Conservation (phyloP, 176 grass and related monocot genomes). For the Phyllostachys edulis region DNA sequence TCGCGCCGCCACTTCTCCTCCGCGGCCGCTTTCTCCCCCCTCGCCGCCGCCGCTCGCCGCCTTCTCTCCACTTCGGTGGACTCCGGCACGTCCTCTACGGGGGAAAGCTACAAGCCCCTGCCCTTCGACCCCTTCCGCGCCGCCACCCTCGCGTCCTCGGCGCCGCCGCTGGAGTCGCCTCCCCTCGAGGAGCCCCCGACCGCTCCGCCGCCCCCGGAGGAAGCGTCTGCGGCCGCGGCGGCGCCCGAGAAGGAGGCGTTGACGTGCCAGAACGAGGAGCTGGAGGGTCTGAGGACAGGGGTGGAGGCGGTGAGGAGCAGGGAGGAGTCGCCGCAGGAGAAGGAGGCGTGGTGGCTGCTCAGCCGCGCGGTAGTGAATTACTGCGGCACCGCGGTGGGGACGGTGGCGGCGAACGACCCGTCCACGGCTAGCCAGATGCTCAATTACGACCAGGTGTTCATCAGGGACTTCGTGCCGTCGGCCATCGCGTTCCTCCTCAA, state of each 20-base stretch:
- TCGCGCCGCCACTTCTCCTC: conserved; percentile 36
- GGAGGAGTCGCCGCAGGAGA: conserved; percentile 72
- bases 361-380: conserved; percentile 69
- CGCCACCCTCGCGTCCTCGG: conserved; percentile 35
- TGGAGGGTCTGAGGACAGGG: conserved; percentile 35
- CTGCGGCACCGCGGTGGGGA: conserved; percentile 70
- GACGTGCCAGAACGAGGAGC: conserved; percentile 25
- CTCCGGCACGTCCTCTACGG: conserved; percentile 13
- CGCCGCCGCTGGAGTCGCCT: conserved; percentile 41
- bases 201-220: conserved; percentile 14
- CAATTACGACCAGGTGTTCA: conserved; percentile 95
- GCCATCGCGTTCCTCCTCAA: conserved; percentile 89
- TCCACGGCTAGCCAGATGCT: conserved; percentile 68
- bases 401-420: conserved; percentile 80
- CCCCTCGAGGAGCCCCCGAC: conserved; percentile 34
- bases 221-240: conserved; percentile 17
- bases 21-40: neutral
- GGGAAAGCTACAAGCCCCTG: conserved; percentile 43
- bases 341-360: conserved; percentile 87
- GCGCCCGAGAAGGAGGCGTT: conserved; percentile 21
- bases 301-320: conserved; percentile 47
- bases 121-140: conserved; percentile 53
- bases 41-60: conserved; percentile 26
- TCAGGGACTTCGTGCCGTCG: conserved; percentile 92
- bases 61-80: conserved; percentile 48